Conservation (phyloP, 1,284 basidiomycete genomes). For the Fomitopsis schrenkii region DNA sequence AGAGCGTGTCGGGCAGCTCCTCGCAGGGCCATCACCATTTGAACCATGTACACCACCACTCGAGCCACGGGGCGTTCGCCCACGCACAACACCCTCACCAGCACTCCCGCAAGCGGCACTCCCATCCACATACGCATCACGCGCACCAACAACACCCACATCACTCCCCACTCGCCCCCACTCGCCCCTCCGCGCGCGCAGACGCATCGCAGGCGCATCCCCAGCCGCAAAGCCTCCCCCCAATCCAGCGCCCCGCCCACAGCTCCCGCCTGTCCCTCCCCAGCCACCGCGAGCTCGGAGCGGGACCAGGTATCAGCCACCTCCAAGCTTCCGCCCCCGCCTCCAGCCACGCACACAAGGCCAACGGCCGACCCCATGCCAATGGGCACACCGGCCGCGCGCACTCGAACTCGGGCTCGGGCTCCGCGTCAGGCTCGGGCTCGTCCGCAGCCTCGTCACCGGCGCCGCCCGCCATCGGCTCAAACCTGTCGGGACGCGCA, state of each 20-base stretch:
- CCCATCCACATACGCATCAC: conserved; percentile 19
- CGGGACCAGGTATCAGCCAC: conserved; percentile 25
- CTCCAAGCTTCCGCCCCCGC: conserved; percentile 11
- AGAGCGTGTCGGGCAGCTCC: conserved; percentile 1
- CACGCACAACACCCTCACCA: conserved; percentile 10
- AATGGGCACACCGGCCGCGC: conserved; percentile 10
- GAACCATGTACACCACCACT: conserved; percentile 9
- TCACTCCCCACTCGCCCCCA: conserved; percentile 13
- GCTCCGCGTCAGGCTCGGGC: conserved; percentile 10
- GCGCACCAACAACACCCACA: conserved; percentile 6
- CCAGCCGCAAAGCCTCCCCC: conserved; percentile 6
- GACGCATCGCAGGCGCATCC: conserved; percentile 1
- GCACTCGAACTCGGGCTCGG: conserved; percentile 12
- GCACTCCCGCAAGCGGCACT: conserved; percentile 26
- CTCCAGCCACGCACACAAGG: conserved; percentile 11
- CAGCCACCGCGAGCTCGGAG: conserved; percentile 4
- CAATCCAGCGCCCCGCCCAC: conserved; percentile 20
- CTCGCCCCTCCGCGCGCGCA: background rate
- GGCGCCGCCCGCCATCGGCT: conserved; percentile 8
- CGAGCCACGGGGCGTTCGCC: conserved; percentile 9
- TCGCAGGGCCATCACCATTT: conserved; percentile 2
- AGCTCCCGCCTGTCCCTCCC: conserved; percentile 18
- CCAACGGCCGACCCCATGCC: conserved; percentile 8
- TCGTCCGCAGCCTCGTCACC: conserved; percentile 16
- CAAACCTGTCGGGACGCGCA: conserved; percentile 28